Percentiles rank a stretch among this genome's conserved stretches.
Conservation (phyloP, 768 basidiomycete species). For the Lentinula edodes region DNA sequence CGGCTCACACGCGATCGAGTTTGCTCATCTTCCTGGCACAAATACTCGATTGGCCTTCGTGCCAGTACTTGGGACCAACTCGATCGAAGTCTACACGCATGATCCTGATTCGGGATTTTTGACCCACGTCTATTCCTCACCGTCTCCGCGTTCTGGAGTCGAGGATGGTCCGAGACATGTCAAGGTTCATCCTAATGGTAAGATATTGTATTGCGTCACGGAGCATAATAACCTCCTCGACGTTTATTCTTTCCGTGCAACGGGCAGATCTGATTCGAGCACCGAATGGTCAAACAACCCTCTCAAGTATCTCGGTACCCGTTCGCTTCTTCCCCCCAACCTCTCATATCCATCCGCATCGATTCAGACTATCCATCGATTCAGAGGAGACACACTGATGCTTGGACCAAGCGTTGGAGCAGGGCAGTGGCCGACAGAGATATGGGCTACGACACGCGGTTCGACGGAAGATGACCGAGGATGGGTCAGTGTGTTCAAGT, state of each 20-base stretch:
- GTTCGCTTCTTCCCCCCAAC: conserved; percentile 18
- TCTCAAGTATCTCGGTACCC: conserved; percentile 16
- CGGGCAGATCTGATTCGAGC: background rate
- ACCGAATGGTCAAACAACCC: background rate
- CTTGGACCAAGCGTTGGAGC: conserved; percentile 31
- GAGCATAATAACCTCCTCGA: conserved; percentile 38
- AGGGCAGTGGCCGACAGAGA: conserved; percentile 29
- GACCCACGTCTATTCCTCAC: conserved; percentile 28
- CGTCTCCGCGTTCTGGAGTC: conserved; percentile 31
- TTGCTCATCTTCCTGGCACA: conserved; percentile 20
- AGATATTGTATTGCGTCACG: conserved; percentile 44
- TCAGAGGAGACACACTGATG: conserved; percentile 42
- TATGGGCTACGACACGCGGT: conserved; percentile 47
- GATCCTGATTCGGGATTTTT: conserved; percentile 27
- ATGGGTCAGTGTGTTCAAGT: conserved; percentile 37
- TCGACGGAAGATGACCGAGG: conserved; percentile 27
- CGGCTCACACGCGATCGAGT: conserved; percentile 49
- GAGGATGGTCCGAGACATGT: conserved; percentile 49
- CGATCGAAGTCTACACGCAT: conserved; percentile 41
- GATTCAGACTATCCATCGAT: conserved; percentile 26
- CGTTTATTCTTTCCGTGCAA: background rate
- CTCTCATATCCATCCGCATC: conserved; percentile 17
- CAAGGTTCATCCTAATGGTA: conserved; percentile 47
- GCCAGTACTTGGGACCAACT: conserved; percentile 42
- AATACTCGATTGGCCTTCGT: conserved; percentile 34